Evolutionary conservation across 805 yeast species (phyloP).

Genomic region (Metschnikowia picachoensis): DNA sequence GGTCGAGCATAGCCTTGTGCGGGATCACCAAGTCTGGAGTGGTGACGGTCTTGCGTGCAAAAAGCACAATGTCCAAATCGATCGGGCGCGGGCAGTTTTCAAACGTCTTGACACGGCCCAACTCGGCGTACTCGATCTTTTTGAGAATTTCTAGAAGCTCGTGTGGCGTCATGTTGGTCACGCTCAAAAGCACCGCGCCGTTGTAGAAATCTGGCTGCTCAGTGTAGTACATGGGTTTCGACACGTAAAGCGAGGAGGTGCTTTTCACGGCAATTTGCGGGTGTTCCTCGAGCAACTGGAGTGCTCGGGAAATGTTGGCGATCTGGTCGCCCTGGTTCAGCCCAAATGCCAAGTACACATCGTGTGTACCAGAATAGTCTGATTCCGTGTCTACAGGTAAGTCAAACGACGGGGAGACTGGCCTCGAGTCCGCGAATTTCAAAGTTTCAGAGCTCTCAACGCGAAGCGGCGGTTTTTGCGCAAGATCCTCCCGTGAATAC

Average conservation of each 20-base stretch:
- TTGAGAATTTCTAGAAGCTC: conserved; percentile 61
- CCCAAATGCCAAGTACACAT: conserved; percentile 82
- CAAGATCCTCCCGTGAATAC: conserved; percentile 44
- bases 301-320: conserved; percentile 54
- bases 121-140: conserved; percentile 67
- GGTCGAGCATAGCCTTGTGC: conserved; percentile 81
- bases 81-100: conserved; percentile 92
- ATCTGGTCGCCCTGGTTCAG: conserved; percentile 77
- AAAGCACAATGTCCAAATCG: conserved; percentile 83
- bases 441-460: not conserved
- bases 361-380: conserved; percentile 31
- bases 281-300: conserved; percentile 41
- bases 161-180: conserved; percentile 55
- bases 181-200: conserved; percentile 71
- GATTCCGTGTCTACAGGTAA: conserved; percentile 24
- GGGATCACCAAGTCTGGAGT: conserved; percentile 67
- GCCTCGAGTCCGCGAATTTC: not conserved
- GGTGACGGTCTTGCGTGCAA: conserved; percentile 56
- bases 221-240: conserved; percentile 86
- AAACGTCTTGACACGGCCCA: conserved; percentile 68
- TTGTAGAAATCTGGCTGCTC: conserved; percentile 82
- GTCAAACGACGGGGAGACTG: conserved; percentile 21
- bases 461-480: conserved; percentile 13
- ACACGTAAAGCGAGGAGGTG: conserved; percentile 77
- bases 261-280: conserved; percentile 44